These are phyloP conservation scores for Chondrus crispus DNA, from an alignment of 23 red algal genomes.

Conservation along the genomic window DNA sequence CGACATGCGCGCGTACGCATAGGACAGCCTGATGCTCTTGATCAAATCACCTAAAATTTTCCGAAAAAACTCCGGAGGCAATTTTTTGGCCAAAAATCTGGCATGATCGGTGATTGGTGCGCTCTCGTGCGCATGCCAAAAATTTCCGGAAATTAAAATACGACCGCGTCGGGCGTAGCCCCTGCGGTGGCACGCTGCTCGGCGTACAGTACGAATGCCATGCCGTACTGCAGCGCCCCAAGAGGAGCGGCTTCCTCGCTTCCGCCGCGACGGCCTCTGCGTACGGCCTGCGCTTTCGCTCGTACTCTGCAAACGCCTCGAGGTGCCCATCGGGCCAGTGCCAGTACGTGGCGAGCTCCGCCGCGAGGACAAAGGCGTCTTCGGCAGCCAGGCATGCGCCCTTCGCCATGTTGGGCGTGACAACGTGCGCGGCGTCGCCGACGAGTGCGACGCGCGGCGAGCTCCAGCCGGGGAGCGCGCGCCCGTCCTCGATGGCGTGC, in stretches of 20 bases:
- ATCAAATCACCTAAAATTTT: too few species aligned
- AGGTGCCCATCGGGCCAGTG: constrained; percentile 44
- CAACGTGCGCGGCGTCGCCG: constrained; percentile 88
- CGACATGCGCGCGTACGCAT: too few species aligned
- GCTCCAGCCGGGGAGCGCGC: constrained; percentile 11
- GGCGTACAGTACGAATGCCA: too few species aligned
- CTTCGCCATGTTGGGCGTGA: constrained; percentile 90
- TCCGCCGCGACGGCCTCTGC: background rate
- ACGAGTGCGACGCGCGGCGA: constrained; percentile 51
- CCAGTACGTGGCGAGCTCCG: constrained; percentile 40
- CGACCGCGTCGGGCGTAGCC: too few species aligned
- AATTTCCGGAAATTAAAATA: too few species aligned
- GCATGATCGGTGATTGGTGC: too few species aligned
- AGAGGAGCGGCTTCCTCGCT: constrained; percentile 13
- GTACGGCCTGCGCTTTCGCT: constrained; percentile 1
- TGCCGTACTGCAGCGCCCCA: background rate
- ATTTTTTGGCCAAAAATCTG: too few species aligned
- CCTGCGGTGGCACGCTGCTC: too few species aligned
- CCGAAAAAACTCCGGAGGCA: too few species aligned
- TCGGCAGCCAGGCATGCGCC: constrained; percentile 83
- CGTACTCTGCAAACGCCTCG: constrained; percentile 63
- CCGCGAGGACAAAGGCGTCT: constrained; percentile 64
- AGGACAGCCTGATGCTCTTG: too few species aligned
- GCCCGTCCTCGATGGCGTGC: constrained; percentile 55
- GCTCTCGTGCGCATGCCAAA: too few species aligned